phyloP scores from a whole-genome alignment of 441 rosid genomes.

The Dalechampia spathulata region DNA sequence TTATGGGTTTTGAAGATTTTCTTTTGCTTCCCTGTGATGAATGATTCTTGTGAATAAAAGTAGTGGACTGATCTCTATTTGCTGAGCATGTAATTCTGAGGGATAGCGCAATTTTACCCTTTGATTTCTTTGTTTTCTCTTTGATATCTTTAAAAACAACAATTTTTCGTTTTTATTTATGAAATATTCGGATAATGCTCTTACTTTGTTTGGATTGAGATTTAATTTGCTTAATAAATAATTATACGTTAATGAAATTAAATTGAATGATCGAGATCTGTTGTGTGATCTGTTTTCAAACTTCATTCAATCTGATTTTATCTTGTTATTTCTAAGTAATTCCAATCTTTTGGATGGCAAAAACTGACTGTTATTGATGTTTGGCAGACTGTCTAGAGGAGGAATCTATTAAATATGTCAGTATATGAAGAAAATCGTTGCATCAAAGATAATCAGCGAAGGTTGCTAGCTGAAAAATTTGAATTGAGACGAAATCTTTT shows the following conservation, averaged over 20 bases:
- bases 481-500: constrained; percentile 34
- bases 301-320: too few species aligned
- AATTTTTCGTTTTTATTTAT: too few species aligned
- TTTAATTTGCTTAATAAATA: too few species aligned
- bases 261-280: too few species aligned
- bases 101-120: neutral
- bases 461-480: constrained; percentile 26
- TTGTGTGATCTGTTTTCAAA: too few species aligned
- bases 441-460: constrained; percentile 26
- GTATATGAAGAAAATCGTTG: constrained; percentile 19
- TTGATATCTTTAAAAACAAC: too few species aligned
- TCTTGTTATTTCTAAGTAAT: too few species aligned
- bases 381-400: neutral
- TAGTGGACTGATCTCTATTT: neutral
- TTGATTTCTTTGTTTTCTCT: neutral
- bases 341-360: too few species aligned
- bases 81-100: neutral
- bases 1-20: too few species aligned
- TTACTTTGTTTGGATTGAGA: too few species aligned
- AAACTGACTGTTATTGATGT: neutral
- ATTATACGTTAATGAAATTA: too few species aligned
- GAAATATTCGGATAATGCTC: too few species aligned
- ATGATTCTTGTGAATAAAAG: neutral
- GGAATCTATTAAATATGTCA: constrained; percentile 1
- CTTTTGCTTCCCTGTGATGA: neutral